Percentiles rank a stretch among this genome's conserved stretches.
These are phyloP conservation scores for button mushroom (Agaricus bisporus) DNA, from an alignment of 768 basidiomycete species.

Conservation along the genomic window DNA sequence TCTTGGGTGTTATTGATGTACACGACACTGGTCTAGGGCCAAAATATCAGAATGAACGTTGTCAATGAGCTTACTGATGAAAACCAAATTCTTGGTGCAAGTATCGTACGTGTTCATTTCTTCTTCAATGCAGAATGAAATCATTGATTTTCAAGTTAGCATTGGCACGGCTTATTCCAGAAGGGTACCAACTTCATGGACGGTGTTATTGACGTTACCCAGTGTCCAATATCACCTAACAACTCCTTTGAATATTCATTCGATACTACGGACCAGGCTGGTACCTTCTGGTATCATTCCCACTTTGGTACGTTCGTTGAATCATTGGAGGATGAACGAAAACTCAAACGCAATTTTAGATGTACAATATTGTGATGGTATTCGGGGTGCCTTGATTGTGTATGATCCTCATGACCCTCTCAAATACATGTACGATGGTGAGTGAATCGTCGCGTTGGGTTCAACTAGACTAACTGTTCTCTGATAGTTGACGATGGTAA, in stretches of 20 bases:
- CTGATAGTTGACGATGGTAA: constrained; percentile 28
- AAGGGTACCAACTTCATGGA: constrained; percentile 36
- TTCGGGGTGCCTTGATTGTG: constrained; percentile 30
- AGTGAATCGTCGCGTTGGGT: neutral
- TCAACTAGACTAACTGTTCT: neutral
- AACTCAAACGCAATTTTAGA: constrained; percentile 9
- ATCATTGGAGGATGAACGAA: neutral
- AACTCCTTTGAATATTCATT: constrained; percentile 40
- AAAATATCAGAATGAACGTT: constrained; percentile 37
- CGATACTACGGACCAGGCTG: constrained; percentile 16
- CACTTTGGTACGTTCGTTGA: constrained; percentile 20
- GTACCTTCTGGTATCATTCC: constrained; percentile 34
- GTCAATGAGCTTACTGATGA: constrained; percentile 35
- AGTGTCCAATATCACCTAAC: constrained; percentile 40
- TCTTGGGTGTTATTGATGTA: neutral
- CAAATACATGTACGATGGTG: constrained; percentile 20
- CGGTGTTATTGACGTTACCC: constrained; percentile 34
- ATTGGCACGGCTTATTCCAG: constrained; percentile 52
- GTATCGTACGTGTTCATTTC: constrained; percentile 20
- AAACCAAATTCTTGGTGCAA: constrained; percentile 23
- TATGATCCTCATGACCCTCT: constrained; percentile 33
- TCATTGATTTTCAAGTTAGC: constrained; percentile 19
- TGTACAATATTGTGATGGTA: constrained; percentile 45
- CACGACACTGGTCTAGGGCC: constrained; percentile 19
- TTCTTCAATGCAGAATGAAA: neutral